Percentiles rank a stretch among this genome's conserved stretches.
Evolutionary conservation across 352 stramenopile species (phyloP).

Genomic region (Phytophthora citrophthora): DNA sequence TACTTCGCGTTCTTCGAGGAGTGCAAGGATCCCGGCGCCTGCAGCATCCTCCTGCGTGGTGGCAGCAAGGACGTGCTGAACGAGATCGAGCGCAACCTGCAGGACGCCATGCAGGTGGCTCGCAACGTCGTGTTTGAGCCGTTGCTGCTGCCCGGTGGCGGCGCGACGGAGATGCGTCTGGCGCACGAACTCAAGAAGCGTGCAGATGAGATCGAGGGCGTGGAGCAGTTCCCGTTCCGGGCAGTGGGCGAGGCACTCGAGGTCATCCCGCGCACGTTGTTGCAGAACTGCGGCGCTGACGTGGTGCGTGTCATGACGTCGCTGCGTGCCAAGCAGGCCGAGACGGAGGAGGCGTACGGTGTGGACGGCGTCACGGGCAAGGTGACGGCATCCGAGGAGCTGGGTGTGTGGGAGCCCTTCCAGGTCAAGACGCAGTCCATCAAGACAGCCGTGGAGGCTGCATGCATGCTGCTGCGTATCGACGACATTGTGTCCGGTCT

Average conservation of each 20-base stretch:
- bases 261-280: slow-evolving; percentile 98
- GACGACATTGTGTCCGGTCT: slow-evolving; percentile 99
- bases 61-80: slow-evolving; percentile 99
- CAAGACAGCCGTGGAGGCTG: slow-evolving; percentile 99
- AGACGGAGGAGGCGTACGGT: slow-evolving; percentile 78
- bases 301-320: slow-evolving; percentile 98
- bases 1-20: slow-evolving; percentile 99
- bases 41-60: slow-evolving; percentile 98
- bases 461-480: slow-evolving; percentile 98
- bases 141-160: slow-evolving; percentile 94
- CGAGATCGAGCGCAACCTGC: slow-evolving; percentile 99
- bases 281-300: slow-evolving; percentile 99
- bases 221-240: slow-evolving; percentile 98
- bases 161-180: slow-evolving; percentile 99
- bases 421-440: slow-evolving; percentile 99
- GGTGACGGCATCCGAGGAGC: slow-evolving; percentile 95
- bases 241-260: slow-evolving; percentile 98
- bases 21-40: slow-evolving; percentile 98
- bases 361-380: slow-evolving; percentile 89
- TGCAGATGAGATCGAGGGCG: slow-evolving; percentile 91
- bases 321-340: slow-evolving; percentile 93
- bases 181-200: slow-evolving; percentile 95
- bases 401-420: slow-evolving; percentile 99
- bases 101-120: slow-evolving; percentile 99
- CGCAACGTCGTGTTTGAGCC: slow-evolving; percentile 99